Percentiles rank a stretch among this genome's conserved stretches.
Evolutionary conservation across 345 rosid species (phyloP).

Genomic region (Brassica rapa): DNA sequence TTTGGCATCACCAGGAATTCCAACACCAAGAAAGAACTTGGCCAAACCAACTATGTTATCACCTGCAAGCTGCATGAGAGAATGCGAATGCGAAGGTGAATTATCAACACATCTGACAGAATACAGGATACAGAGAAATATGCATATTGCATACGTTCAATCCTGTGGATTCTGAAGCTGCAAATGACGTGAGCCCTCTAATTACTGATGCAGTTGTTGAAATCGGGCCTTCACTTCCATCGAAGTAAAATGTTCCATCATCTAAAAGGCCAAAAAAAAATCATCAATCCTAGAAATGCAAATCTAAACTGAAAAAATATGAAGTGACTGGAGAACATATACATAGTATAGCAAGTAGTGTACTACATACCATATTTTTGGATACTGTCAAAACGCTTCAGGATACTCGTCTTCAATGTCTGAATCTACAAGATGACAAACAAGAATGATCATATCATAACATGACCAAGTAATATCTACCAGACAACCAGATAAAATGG

Average conservation of each 20-base stretch:
- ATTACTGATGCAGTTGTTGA: conserved; percentile 83
- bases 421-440: conserved; percentile 56
- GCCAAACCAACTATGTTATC: conserved; percentile 83
- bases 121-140: conserved; percentile 10
- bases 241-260: conserved; percentile 81
- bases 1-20: conserved; percentile 84
- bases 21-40: conserved; percentile 80
- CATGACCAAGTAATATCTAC: conserved; percentile 5
- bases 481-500: conserved; percentile 11
- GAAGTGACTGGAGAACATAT: neutral
- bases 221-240: conserved; percentile 65
- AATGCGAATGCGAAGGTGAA: conserved; percentile 31
- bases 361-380: conserved; percentile 68
- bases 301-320: neutral
- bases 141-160: conserved; percentile 52
- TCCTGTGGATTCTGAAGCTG: conserved; percentile 57
- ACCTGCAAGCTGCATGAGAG: conserved; percentile 67
- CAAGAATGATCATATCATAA: conserved; percentile 11
- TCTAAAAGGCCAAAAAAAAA: conserved; percentile 48
- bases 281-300: neutral
- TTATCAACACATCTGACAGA: conserved; percentile 18
- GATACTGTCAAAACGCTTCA: conserved; percentile 81
- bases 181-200: conserved; percentile 70
- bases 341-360: conserved; percentile 11
- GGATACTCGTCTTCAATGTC: conserved; percentile 59